A percentile compares a stretch with the other conserved stretches of the same genome.
phyloP scores from a whole-genome alignment of 2,329 filamentous ascomycete genomes.

The Aspergillus uvarum region DNA sequence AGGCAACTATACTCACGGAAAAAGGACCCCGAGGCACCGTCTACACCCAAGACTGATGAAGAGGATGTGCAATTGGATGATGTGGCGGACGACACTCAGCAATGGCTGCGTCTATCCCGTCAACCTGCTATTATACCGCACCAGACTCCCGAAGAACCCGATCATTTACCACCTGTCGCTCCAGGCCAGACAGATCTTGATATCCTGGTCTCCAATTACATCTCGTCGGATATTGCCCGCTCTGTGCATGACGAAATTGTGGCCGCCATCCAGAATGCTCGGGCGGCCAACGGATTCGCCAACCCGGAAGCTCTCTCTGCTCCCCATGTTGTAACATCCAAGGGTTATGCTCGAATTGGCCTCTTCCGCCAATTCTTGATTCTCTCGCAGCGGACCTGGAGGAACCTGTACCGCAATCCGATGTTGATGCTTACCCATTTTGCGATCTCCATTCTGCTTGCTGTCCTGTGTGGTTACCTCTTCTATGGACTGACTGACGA shows the following conservation, averaged over 20 bases:
- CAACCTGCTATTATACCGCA: conserved; percentile 56
- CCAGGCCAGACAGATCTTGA: conserved; percentile 75
- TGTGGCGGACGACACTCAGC: conserved; percentile 52
- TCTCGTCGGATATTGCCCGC: conserved; percentile 72
- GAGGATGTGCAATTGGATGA: conserved; percentile 56
- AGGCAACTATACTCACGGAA: conserved; percentile 85
- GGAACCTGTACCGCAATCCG: conserved; percentile 94
- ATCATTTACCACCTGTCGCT: conserved; percentile 60
- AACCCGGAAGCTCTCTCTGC: conserved; percentile 56
- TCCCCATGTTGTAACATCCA: conserved; percentile 60
- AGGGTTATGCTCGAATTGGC: conserved; percentile 78
- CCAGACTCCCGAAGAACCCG: conserved; percentile 68
- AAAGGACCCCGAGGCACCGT: conserved; percentile 57
- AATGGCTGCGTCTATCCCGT: conserved; percentile 61
- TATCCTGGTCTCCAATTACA: conserved; percentile 72
- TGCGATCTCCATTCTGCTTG: conserved; percentile 90
- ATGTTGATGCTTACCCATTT: conserved; percentile 99
- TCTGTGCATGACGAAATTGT: conserved; percentile 76
- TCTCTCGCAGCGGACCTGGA: conserved; percentile 88
- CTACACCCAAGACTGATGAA: conserved; percentile 63
- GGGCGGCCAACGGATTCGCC: conserved; percentile 65
- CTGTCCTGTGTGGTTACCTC: conserved; percentile 89
- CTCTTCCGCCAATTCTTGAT: conserved; percentile 82
- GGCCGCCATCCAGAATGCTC: conserved; percentile 63
- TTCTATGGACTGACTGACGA: conserved; percentile 97